Conservation (phyloP, 768 basidiomycete species). For the Lanmaoa pseudosensibilis region DNA sequence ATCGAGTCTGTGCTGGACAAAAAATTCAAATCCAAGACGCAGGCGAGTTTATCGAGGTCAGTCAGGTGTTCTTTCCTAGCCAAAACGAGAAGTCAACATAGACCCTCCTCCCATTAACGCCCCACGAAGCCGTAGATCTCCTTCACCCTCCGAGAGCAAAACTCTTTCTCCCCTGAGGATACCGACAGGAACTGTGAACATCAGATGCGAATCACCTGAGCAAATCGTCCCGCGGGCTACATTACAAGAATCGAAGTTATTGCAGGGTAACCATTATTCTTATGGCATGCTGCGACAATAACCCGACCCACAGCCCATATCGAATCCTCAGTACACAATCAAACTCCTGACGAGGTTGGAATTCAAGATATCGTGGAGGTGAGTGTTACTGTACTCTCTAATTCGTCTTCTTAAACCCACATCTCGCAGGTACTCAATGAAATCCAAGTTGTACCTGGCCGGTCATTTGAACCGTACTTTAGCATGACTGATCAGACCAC, state of each 20-base stretch:
- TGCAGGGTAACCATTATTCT: constrained; percentile 3
- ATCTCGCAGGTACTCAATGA: constrained; percentile 46
- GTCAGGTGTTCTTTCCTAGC: neutral
- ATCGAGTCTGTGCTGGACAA: constrained; percentile 14
- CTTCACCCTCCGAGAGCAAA: constrained; percentile 5
- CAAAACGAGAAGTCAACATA: neutral
- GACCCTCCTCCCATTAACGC: neutral
- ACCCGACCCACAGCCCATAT: neutral
- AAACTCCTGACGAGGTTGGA: constrained; percentile 9
- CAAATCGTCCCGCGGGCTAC: constrained; percentile 1
- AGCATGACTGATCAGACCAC: constrained; percentile 15
- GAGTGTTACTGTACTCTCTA: constrained; percentile 10
- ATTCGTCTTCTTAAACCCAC: neutral
- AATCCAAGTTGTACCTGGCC: constrained; percentile 43
- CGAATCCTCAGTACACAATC: neutral
- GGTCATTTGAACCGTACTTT: neutral
- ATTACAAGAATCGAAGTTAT: constrained; percentile 3
- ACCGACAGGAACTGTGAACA: neutral
- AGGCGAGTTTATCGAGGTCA: constrained; percentile 7
- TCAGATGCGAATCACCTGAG: constrained; percentile 1
- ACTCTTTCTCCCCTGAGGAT: constrained; percentile 21
- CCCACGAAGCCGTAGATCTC: neutral
- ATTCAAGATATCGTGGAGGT: constrained; percentile 46
- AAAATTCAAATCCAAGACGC: neutral
- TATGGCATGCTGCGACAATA: neutral